Conservation (phyloP, 805 yeast genomes). For the Myxozyma udenii region DNA sequence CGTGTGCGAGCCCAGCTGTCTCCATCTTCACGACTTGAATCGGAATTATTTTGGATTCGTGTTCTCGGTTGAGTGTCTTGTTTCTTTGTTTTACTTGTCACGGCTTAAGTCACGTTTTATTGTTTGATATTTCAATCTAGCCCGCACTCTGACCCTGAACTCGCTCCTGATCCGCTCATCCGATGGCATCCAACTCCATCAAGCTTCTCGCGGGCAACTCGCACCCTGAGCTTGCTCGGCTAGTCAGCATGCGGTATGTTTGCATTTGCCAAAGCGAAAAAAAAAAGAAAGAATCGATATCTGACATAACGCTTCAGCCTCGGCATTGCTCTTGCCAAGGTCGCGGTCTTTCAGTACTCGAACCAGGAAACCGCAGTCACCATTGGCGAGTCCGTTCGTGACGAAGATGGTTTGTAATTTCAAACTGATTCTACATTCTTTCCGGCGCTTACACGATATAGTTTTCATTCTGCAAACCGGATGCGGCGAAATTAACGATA, state of each 20-base stretch:
- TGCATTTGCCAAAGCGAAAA: too few species aligned
- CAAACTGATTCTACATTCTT: slow-evolving; percentile 31
- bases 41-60: too few species aligned
- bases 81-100: too few species aligned
- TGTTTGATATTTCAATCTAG: too few species aligned
- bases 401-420: slow-evolving; percentile 61
- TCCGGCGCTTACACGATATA: slow-evolving; percentile 1
- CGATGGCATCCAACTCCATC: slow-evolving; percentile 50
- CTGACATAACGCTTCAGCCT: too few species aligned
- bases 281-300: too few species aligned
- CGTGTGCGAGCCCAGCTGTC: too few species aligned
- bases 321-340: slow-evolving; percentile 65
- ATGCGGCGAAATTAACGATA: slow-evolving; percentile 79
- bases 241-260: slow-evolving; percentile 53
- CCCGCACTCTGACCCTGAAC: too few species aligned
- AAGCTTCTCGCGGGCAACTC: slow-evolving; percentile 54
- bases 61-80: too few species aligned
- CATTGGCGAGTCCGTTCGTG: slow-evolving; percentile 83
- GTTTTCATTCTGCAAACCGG: slow-evolving; percentile 60
- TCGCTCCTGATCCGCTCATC: too few species aligned
- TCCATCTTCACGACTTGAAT: too few species aligned
- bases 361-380: slow-evolving; percentile 87
- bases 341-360: slow-evolving; percentile 79
- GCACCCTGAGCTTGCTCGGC: slow-evolving; percentile 77
- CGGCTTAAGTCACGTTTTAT: too few species aligned